Evolutionary conservation across 2,329 filamentous ascomycete genomes (phyloP).

Genomic region (Calonectria ilicicola): DNA sequence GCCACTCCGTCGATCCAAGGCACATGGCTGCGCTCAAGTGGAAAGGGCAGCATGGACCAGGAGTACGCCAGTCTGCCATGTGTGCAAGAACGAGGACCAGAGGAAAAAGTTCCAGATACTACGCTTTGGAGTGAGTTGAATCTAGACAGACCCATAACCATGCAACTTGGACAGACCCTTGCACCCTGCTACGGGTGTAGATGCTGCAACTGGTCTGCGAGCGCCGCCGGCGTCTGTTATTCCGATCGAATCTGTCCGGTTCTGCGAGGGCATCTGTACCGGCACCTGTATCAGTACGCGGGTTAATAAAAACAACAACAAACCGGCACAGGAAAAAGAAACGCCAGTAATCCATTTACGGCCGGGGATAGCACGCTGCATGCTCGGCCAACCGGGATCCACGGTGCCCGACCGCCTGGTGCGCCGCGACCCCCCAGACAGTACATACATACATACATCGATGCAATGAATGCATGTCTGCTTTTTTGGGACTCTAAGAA

Average conservation of each 20-base stretch:
- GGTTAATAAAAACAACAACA: conserved; percentile 3
- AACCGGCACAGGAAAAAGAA: background rate
- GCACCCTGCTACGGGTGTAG: conserved; percentile 10
- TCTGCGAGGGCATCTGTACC: background rate
- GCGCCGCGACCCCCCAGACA: background rate
- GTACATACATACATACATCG: background rate
- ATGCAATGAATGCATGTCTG: background rate
- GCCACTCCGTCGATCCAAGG: background rate
- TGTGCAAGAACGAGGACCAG: background rate
- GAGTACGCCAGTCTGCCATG: background rate
- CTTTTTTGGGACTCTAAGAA: background rate
- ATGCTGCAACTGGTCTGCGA: conserved; percentile 11
- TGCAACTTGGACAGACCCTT: conserved; percentile 2
- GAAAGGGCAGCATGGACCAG: background rate
- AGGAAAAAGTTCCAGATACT: conserved; percentile 6
- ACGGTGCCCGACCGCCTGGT: conserved; percentile 5
- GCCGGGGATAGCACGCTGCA: background rate
- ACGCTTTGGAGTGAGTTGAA: background rate
- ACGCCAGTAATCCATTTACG: background rate
- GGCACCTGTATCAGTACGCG: conserved; percentile 1
- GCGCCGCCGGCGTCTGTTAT: background rate
- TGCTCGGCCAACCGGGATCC: conserved; percentile 20
- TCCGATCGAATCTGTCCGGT: conserved; percentile 14
- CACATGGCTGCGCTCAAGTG: background rate
- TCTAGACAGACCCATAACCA: conserved; percentile 2